Conservation (phyloP, 805 yeast genomes). For the Yarrowia sp. region DNA sequence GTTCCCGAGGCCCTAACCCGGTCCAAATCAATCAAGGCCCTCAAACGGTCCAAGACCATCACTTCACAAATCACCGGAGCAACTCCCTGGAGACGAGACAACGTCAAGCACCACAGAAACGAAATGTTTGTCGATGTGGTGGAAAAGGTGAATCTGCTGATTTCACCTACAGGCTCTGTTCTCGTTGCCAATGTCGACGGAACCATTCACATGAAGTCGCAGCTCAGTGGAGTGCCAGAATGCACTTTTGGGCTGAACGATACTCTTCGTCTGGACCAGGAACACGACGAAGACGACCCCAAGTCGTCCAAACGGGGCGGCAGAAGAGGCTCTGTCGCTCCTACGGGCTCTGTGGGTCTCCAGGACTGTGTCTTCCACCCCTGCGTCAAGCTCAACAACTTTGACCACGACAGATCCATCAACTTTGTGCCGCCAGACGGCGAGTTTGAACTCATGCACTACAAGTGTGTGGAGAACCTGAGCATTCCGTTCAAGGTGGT, state of each 20-base stretch:
- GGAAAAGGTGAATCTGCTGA: slow-evolving; percentile 69
- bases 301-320: slow-evolving; percentile 33
- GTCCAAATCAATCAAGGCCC: neutral
- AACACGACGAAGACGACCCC: slow-evolving; percentile 27
- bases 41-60: slow-evolving; percentile 29
- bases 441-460: slow-evolving; percentile 75
- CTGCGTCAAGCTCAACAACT: slow-evolving; percentile 70
- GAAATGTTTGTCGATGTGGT: slow-evolving; percentile 73
- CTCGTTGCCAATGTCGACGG: slow-evolving; percentile 76
- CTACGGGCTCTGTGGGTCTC: slow-evolving; percentile 46
- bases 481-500: slow-evolving; percentile 67
- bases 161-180: slow-evolving; percentile 56
- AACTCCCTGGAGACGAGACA: slow-evolving; percentile 67
- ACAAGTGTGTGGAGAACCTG: slow-evolving; percentile 56
- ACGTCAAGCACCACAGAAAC: slow-evolving; percentile 74
- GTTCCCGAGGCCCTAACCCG: neutral
- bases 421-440: slow-evolving; percentile 87
- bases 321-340: slow-evolving; percentile 36
- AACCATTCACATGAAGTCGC: slow-evolving; percentile 62
- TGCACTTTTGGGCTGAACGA: slow-evolving; percentile 80
- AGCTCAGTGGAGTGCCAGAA: slow-evolving; percentile 74
- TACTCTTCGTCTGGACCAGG: slow-evolving; percentile 38
- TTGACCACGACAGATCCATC: slow-evolving; percentile 61
- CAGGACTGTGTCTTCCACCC: slow-evolving; percentile 85
- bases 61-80: slow-evolving; percentile 42